Conservation (phyloP, 768 basidiomycete genomes). For the Leccinum ochraceum region DNA sequence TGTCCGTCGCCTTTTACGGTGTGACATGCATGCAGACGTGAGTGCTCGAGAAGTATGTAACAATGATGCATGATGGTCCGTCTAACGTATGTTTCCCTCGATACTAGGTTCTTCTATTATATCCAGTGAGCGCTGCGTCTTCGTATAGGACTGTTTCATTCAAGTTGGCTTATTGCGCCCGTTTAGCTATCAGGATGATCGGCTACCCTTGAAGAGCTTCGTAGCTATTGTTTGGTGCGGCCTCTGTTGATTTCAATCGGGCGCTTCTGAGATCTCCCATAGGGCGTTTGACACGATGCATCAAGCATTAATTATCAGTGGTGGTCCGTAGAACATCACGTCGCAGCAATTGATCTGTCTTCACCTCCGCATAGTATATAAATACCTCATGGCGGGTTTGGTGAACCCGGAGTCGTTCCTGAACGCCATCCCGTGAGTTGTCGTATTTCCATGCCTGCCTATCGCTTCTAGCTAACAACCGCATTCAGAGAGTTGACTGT, state of each 20-base stretch:
- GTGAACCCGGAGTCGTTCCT: not conserved
- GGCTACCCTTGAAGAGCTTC: not conserved
- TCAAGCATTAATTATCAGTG: constrained; percentile 4
- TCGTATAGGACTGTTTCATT: not conserved
- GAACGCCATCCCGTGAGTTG: not conserved
- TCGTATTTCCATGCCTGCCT: not conserved
- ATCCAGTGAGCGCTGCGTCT: constrained; percentile 6
- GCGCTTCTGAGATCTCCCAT: not conserved
- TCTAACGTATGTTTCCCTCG: not conserved
- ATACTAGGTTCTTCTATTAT: constrained; percentile 5
- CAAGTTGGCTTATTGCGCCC: not conserved
- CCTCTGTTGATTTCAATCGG: not conserved
- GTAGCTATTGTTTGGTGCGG: constrained; percentile 1
- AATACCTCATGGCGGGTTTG: constrained; percentile 2
- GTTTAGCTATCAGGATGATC: constrained; percentile 7
- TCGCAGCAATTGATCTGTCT: not conserved
- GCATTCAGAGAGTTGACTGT: not conserved
- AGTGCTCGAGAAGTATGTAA: not conserved
- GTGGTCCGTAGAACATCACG: not conserved
- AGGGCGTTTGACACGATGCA: constrained; percentile 6
- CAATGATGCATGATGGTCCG: not conserved
- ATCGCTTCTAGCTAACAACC: not conserved
- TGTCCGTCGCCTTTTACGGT: constrained; percentile 4
- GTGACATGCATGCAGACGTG: constrained; percentile 10
- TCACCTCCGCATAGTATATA: not conserved